Conservation (phyloP, 2,329 filamentous ascomycete species). For the Macrophomina pseudophaseolina region DNA sequence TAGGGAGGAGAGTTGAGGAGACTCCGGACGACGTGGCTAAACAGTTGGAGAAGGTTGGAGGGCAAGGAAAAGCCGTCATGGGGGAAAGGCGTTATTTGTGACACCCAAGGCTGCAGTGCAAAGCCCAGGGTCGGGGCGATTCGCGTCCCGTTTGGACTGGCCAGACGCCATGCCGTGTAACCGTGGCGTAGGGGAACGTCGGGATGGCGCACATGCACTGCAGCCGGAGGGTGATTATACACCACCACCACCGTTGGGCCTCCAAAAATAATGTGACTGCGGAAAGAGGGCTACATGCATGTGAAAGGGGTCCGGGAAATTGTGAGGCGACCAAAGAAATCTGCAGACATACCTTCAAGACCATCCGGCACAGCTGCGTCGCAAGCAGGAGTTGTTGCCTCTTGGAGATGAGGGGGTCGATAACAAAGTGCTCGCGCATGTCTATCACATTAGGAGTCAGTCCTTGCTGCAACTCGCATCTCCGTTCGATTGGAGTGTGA, state of each 20-base stretch:
- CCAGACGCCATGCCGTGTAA: slow-evolving; percentile 18
- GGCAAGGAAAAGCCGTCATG: slow-evolving; percentile 8
- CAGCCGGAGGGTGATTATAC: slow-evolving; percentile 27
- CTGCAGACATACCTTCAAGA: slow-evolving; percentile 72
- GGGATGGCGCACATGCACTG: slow-evolving; percentile 23
- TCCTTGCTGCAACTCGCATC: background rate
- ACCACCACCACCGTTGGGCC: slow-evolving; percentile 30
- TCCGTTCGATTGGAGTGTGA: background rate
- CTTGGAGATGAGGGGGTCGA: slow-evolving; percentile 97
- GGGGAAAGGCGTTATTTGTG: slow-evolving; percentile 18
- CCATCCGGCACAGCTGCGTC: slow-evolving; percentile 97
- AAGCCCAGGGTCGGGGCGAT: background rate
- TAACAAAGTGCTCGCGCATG: slow-evolving; percentile 98
- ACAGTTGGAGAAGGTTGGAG: background rate
- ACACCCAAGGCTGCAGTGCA: slow-evolving; percentile 23
- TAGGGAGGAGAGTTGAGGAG: background rate
- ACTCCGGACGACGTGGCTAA: background rate
- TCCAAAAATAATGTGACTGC: slow-evolving; percentile 22
- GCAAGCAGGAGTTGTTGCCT: slow-evolving; percentile 95
- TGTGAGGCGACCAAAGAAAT: slow-evolving; percentile 22
- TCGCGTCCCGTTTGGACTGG: background rate
- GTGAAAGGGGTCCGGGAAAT: slow-evolving; percentile 20
- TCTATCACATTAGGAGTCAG: slow-evolving; percentile 55
- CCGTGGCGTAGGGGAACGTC: slow-evolving; percentile 22
- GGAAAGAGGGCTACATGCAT: slow-evolving; percentile 21